Evolutionary conservation across 2,329 filamentous ascomycete genomes (phyloP).

Genomic region (Botrytis medusae): DNA sequence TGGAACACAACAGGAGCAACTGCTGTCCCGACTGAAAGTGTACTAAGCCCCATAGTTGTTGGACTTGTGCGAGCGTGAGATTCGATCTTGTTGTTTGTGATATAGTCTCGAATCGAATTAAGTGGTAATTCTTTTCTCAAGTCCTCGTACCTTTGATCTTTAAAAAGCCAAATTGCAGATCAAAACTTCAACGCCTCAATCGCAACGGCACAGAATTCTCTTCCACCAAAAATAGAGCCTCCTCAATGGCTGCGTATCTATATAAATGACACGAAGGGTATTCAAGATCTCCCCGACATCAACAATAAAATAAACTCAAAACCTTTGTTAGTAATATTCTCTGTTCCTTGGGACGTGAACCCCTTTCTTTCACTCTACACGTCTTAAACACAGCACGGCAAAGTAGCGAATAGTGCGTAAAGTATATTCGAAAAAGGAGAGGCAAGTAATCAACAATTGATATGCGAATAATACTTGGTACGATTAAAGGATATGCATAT

Average conservation of each 20-base stretch:
- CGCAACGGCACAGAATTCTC: not conserved
- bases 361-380: constrained; percentile 8
- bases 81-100: not conserved
- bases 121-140: not conserved
- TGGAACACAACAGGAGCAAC: constrained; percentile 85
- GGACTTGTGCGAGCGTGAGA: not conserved
- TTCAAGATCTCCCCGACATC: not conserved
- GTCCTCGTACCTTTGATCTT: not conserved
- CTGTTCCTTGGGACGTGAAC: not conserved
- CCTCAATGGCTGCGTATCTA: not conserved
- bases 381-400: not conserved
- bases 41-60: constrained; percentile 58
- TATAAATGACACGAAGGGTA: not conserved
- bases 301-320: not conserved
- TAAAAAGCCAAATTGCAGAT: not conserved
- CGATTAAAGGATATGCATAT: not conserved
- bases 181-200: not conserved
- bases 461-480: not conserved
- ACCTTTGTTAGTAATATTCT: not conserved
- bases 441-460: not conserved
- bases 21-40: constrained; percentile 75
- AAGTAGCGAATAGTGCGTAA: not conserved
- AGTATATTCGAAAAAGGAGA: not conserved
- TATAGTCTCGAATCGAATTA: not conserved
- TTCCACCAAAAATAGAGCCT: not conserved